Conservation (phyloP, 352 stramenopile species). For the Phytopythium sindhum region DNA sequence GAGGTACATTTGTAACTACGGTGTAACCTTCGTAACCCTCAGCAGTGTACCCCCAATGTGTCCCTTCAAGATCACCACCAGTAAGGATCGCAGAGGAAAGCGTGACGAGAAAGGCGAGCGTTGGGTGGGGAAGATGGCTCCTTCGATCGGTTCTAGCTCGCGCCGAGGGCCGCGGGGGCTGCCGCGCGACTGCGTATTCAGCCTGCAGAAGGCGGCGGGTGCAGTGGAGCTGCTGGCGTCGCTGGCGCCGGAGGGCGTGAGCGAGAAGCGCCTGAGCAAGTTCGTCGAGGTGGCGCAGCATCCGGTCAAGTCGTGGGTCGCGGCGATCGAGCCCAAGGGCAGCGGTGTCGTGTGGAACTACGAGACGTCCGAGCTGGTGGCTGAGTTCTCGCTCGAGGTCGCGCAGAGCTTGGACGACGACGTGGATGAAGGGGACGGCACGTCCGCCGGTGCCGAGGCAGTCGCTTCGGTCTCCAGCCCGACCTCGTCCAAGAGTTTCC, state of each 20-base stretch:
- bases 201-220: conserved; percentile 43
- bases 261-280: conserved; percentile 71
- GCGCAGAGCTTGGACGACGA: conserved; percentile 35
- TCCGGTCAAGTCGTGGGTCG: conserved; percentile 60
- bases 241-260: conserved; percentile 45
- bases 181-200: conserved; percentile 51
- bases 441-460: conserved; percentile 1
- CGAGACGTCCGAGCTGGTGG: conserved; percentile 56
- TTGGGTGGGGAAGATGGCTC: no score
- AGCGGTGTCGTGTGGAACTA: conserved; percentile 69
- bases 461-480: conserved; percentile 10
- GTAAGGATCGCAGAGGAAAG: neutral
- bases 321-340: conserved; percentile 61
- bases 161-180: conserved; percentile 10
- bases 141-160: neutral
- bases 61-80: conserved; percentile 7
- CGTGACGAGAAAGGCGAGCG: neutral
- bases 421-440: conserved; percentile 11
- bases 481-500: conserved; percentile 25
- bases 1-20: no score
- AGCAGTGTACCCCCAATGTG: neutral
- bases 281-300: conserved; percentile 67
- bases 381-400: conserved; percentile 63
- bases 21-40: neutral
- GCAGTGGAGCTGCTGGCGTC: conserved; percentile 57